A percentile compares a stretch with the other conserved stretches of the same genome.
Evolutionary conservation across 257 asterid genomes (phyloP).

Genomic region (Eustoma russellianum): DNA sequence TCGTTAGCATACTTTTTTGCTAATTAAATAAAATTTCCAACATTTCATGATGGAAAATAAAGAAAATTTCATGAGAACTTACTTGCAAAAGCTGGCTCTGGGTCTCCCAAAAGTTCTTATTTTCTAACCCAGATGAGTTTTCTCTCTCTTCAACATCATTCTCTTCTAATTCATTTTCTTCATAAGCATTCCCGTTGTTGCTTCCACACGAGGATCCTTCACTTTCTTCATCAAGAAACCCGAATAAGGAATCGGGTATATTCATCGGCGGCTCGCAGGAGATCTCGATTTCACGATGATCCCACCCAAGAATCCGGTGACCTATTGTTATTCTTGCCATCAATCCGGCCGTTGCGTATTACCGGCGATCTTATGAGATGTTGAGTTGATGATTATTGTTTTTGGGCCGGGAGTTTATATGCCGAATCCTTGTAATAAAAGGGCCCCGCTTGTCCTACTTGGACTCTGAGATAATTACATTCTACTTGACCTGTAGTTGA

Average conservation of each 20-base stretch:
- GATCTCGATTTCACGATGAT: slow-evolving; percentile 27
- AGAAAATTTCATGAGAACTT: slow-evolving; percentile 7
- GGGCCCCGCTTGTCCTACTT: slow-evolving; percentile 26
- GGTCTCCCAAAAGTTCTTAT: slow-evolving; percentile 52
- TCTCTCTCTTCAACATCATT: slow-evolving; percentile 32
- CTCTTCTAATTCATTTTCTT: slow-evolving; percentile 13
- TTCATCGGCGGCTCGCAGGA: slow-evolving; percentile 31
- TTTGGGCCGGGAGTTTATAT: slow-evolving; percentile 16
- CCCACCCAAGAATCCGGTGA: slow-evolving; percentile 58
- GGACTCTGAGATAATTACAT: slow-evolving; percentile 6
- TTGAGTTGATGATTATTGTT: slow-evolving; percentile 2
- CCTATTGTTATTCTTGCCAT: slow-evolving; percentile 35
- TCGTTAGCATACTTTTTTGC: no score
- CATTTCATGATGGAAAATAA: no score
- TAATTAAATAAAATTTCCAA: no score
- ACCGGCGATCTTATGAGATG: background rate
- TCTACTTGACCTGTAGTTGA: no score
- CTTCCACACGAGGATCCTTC: slow-evolving; percentile 37
- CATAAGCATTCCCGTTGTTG: slow-evolving; percentile 7
- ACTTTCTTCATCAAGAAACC: slow-evolving; percentile 50
- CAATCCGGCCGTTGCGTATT: slow-evolving; percentile 7
- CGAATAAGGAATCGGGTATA: slow-evolving; percentile 66
- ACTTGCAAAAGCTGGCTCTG: slow-evolving; percentile 66
- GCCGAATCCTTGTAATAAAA: background rate
- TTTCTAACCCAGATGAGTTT: slow-evolving; percentile 14